These are phyloP conservation scores for Falciphora oryzae DNA, from an alignment of 2,329 filamentous ascomycete genomes.

Conservation along the genomic window DNA sequence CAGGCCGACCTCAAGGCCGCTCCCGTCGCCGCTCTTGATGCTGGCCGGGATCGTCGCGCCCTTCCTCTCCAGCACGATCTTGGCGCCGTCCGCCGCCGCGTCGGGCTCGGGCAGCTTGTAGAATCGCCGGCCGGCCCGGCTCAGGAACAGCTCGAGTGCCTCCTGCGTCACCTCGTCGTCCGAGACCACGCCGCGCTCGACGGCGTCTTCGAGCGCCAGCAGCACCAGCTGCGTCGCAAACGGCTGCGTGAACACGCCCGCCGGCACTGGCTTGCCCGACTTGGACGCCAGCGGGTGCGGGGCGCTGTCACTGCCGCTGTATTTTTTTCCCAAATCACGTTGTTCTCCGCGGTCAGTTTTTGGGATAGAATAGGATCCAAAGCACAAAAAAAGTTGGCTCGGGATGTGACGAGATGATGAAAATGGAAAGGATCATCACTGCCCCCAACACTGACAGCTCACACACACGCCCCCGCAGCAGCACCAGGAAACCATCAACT, in stretches of 20 bases:
- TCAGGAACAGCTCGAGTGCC: conserved; percentile 48
- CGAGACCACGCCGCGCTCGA: conserved; percentile 45
- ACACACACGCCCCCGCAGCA: no score
- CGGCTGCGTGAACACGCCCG: conserved; percentile 76
- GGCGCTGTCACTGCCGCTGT: conserved; percentile 63
- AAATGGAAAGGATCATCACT: no score
- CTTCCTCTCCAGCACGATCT: conserved; percentile 34
- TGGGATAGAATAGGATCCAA: conserved; percentile 18
- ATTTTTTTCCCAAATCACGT: no score
- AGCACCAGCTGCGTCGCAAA: conserved; percentile 56
- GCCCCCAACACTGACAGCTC: no score
- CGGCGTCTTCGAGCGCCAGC: conserved; percentile 54
- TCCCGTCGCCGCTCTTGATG: conserved; percentile 31
- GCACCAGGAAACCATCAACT: neutral
- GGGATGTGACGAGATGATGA: no score
- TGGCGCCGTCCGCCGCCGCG: conserved; percentile 17
- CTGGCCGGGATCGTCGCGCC: conserved; percentile 34
- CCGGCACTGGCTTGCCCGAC: conserved; percentile 44
- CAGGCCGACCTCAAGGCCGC: conserved; percentile 35
- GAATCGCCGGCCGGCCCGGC: conserved; percentile 46
- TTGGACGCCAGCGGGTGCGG: conserved; percentile 58
- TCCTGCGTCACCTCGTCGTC: conserved; percentile 49
- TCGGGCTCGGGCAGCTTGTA: conserved; percentile 37
- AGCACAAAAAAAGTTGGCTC: conserved; percentile 15
- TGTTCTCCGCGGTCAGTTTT: conserved; percentile 25